Base-by-base conservation (phyloP, 2,329 filamentous ascomycete genomes). In the Penicillium vulpinum region DNA sequence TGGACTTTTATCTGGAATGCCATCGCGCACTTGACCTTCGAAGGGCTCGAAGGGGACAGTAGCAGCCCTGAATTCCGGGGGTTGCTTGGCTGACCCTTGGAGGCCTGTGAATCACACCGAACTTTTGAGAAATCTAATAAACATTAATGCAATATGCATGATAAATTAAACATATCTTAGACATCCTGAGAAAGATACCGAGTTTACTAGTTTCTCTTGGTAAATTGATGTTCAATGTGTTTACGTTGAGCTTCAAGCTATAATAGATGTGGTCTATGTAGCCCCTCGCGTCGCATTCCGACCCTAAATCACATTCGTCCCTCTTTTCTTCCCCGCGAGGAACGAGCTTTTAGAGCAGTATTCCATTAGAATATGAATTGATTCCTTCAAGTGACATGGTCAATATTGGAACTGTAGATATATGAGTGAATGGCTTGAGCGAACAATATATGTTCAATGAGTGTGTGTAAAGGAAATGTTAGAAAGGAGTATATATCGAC, bases 41-140 rank as follows among this genome's bases (percentile, higher is more conserved):
- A 41, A 50, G 45, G 56, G 51, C 33, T 45, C 18, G 9, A 36
- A 47, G 35, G 51, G 51, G 39, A 49, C 51, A 39, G 55, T 54
- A 57, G 55, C 28, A 49, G 56, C 51, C 56, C 51, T 40, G 56
- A 55, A 58, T 58, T 58, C 56, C 56, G 33, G 33, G 33, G 35
- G 15, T 43, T 46, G 35, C 54, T 56, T 56, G 40, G 54, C 54
- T n/a, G 33, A 35, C 21, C 22, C 33, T 52, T 31, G 13, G 28
- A 26, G 21, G 36, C 5, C 18, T 26, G 2, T 44, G 18, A 22
- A 28, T 28, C 3, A 26, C 13, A 9, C 11, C 47, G 8, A 21
- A 26, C 28, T 22, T 22, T 39, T 16, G 13, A n/a, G n/a, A 11
- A n/a, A 31, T 22, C 43, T 13, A 24, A 11, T 33, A 7, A 13